These are phyloP conservation scores for Sclerotinia glacialis DNA, from an alignment of 2,329 filamentous ascomycete species.

Conservation along the genomic window DNA sequence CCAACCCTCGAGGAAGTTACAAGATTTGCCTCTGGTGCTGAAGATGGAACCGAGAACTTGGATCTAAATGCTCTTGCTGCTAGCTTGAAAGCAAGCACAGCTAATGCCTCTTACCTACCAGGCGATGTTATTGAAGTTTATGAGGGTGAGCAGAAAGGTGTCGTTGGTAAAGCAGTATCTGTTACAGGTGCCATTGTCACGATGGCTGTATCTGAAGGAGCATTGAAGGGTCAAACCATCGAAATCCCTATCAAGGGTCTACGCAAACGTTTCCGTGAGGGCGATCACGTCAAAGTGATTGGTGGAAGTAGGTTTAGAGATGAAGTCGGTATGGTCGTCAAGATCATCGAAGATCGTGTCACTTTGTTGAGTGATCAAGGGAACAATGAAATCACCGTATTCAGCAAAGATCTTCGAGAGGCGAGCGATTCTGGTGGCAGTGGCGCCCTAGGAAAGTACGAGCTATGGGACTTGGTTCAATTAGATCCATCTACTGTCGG, in stretches of 20 bases:
- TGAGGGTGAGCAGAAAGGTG: slow-evolving; percentile 89
- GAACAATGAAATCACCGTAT: slow-evolving; percentile 92
- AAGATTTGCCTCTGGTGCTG: slow-evolving; percentile 82
- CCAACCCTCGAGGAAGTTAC: slow-evolving; percentile 93
- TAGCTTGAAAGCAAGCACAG: slow-evolving; percentile 80
- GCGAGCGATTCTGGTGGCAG: slow-evolving; percentile 89
- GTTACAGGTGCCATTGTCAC: slow-evolving; percentile 92
- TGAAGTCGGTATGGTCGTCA: slow-evolving; percentile 95
- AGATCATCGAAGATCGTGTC: slow-evolving; percentile 86
- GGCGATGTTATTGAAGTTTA: slow-evolving; percentile 98
- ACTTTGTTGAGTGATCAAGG: slow-evolving; percentile 91
- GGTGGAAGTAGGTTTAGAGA: slow-evolving; percentile 91
- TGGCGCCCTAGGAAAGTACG: slow-evolving; percentile 80
- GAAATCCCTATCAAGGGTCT: slow-evolving; percentile 91
- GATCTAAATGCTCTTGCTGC: slow-evolving; percentile 88
- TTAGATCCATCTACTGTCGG: slow-evolving; percentile 89
- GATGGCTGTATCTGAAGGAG: slow-evolving; percentile 78
- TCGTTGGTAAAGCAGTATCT: slow-evolving; percentile 79
- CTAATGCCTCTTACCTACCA: slow-evolving; percentile 79
- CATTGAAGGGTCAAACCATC: slow-evolving; percentile 76
- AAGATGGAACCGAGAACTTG: slow-evolving; percentile 90
- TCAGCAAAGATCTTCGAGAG: slow-evolving; percentile 93
- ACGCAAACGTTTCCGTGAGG: slow-evolving; percentile 86
- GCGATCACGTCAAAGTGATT: slow-evolving; percentile 98
- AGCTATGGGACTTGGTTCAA: slow-evolving; percentile 90